Conservation (phyloP, 352 stramenopile genomes). For the Phytophthora litchii region DNA sequence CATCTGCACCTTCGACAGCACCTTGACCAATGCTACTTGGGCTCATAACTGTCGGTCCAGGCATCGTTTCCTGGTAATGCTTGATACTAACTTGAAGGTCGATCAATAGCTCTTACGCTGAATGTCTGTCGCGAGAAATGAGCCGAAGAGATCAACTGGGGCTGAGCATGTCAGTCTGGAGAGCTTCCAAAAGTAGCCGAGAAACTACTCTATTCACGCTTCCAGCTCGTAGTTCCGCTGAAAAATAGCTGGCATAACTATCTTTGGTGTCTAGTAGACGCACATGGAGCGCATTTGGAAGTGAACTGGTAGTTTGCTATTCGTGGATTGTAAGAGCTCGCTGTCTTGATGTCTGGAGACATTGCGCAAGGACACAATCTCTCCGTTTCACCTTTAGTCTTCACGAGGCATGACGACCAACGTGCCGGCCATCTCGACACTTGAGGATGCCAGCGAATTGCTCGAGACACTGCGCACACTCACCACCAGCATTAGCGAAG, state of each 20-base stretch:
- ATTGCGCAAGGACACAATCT: constrained; percentile 12
- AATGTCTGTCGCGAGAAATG: constrained; percentile 20
- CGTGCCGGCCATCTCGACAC: constrained; percentile 36
- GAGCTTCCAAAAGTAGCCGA: constrained; percentile 14
- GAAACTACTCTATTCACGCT: constrained; percentile 18
- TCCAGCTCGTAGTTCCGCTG: background rate
- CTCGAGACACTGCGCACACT: constrained; percentile 45
- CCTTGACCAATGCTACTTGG: constrained; percentile 15
- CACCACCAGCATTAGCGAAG: constrained; percentile 41
- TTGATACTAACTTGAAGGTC: background rate
- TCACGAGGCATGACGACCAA: constrained; percentile 12
- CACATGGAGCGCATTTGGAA: background rate
- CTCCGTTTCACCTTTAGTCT: background rate
- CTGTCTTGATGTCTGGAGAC: background rate
- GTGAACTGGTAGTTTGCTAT: constrained; percentile 1
- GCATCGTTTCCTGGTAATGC: constrained; percentile 12
- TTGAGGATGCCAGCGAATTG: constrained; percentile 48
- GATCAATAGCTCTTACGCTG: constrained; percentile 1
- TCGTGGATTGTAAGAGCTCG: background rate
- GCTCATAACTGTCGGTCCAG: constrained; percentile 40
- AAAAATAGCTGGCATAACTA: constrained; percentile 5
- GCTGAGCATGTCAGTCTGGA: constrained; percentile 7
- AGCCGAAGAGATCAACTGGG: constrained; percentile 6
- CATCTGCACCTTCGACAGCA: background rate
- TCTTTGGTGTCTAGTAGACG: no score